Percentiles rank a stretch among this genome's conserved stretches.
phyloP scores from a whole-genome alignment of 495 filamentous ascomycete species.

The Lentithecium fluviatile region DNA sequence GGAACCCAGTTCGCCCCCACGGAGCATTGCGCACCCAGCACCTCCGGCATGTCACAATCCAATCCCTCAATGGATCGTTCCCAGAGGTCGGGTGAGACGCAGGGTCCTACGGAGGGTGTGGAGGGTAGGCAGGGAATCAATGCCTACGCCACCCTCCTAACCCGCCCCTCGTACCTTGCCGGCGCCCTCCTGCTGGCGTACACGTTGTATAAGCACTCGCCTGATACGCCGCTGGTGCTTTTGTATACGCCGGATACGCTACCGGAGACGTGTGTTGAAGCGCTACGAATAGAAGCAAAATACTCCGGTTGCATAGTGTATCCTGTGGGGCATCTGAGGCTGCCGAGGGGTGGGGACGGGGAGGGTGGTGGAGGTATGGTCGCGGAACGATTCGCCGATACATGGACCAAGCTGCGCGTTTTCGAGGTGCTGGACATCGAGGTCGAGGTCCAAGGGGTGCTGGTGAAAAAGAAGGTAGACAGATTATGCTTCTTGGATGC shows the following conservation, averaged over 20 bases:
- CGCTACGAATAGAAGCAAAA: slow-evolving; percentile 42
- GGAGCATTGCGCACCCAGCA: too few relatives aligned
- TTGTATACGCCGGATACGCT: slow-evolving; percentile 47
- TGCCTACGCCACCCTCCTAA: slow-evolving; percentile 51
- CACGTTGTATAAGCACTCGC: slow-evolving; percentile 47
- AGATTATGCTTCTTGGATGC: slow-evolving; percentile 52
- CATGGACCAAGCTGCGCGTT: slow-evolving; percentile 57
- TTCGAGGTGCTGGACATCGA: slow-evolving; percentile 50
- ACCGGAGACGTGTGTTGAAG: slow-evolving; percentile 32
- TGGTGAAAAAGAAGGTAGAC: slow-evolving; percentile 24
- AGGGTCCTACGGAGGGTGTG: too few relatives aligned
- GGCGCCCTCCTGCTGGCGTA: slow-evolving; percentile 52
- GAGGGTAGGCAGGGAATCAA: too few relatives aligned
- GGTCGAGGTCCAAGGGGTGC: too few relatives aligned
- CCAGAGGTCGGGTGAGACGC: too few relatives aligned
- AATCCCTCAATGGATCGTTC: too few relatives aligned
- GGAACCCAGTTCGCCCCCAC: too few relatives aligned
- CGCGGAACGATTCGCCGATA: slow-evolving; percentile 52
- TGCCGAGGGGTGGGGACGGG: slow-evolving; percentile 8
- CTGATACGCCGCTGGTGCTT: slow-evolving; percentile 51
- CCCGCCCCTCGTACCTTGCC: slow-evolving; percentile 51
- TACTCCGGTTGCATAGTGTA: slow-evolving; percentile 42
- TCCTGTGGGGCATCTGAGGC: slow-evolving; percentile 41
- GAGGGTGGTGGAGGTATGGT: slow-evolving; percentile 32
- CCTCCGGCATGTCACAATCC: too few relatives aligned